Conservation (phyloP, 768 basidiomycete species). For the Lactarius sp. region DNA sequence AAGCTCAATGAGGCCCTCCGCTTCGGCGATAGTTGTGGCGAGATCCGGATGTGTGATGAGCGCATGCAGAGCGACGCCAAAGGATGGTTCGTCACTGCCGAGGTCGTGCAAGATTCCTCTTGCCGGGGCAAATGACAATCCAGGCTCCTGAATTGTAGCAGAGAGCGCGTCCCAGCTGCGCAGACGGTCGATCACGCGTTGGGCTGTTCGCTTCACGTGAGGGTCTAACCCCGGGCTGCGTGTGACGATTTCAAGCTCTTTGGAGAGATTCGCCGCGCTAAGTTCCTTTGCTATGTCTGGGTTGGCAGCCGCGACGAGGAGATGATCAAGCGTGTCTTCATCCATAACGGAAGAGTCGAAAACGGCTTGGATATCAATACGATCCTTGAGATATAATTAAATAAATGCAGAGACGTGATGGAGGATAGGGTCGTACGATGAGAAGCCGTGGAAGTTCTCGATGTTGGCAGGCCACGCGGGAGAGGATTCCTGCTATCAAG, state of each 20-base stretch:
- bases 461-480: conserved; percentile 61
- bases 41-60: conserved; percentile 59
- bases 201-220: conserved; percentile 42
- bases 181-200: conserved; percentile 46
- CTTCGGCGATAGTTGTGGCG: conserved; percentile 31
- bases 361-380: conserved; percentile 48
- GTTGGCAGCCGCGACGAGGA: conserved; percentile 65
- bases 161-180: conserved; percentile 57
- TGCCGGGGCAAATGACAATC: conserved; percentile 47
- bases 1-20: conserved; percentile 50
- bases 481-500: conserved; percentile 56
- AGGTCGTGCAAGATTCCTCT: conserved; percentile 54
- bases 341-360: conserved; percentile 53
- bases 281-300: conserved; percentile 56
- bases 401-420: background rate
- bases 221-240: conserved; percentile 37
- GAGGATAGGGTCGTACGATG: conserved; percentile 41
- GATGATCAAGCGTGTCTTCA: conserved; percentile 47
- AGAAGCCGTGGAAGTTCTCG: conserved; percentile 41
- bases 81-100: conserved; percentile 56
- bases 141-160: conserved; percentile 52
- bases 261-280: conserved; percentile 39
- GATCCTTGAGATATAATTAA: conserved; percentile 39
- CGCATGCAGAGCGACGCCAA: conserved; percentile 69
- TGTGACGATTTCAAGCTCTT: conserved; percentile 38